Conservation (phyloP, 805 yeast species). For the Candida argentea region DNA sequence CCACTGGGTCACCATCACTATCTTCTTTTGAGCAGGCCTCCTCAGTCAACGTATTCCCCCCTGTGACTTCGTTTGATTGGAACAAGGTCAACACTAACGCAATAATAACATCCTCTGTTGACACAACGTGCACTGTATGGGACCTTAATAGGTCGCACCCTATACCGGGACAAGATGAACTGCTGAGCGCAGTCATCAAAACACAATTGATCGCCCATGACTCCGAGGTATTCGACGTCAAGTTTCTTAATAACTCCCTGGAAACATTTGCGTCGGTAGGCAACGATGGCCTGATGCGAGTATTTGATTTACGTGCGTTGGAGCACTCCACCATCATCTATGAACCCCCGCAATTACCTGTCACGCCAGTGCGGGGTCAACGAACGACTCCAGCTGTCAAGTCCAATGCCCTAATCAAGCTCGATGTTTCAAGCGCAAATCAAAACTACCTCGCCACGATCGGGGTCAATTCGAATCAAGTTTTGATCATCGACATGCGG, state of each 20-base stretch:
- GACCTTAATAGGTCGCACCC: conserved; percentile 41
- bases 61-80: conserved; percentile 94
- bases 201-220: conserved; percentile 97
- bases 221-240: conserved; percentile 87
- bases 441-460: conserved; percentile 78
- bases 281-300: conserved; percentile 88
- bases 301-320: conserved; percentile 78
- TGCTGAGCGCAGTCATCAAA: conserved; percentile 50
- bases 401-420: conserved; percentile 55
- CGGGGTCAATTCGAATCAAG: conserved; percentile 56
- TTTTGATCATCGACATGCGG: conserved; percentile 72
- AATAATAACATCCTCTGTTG: conserved; percentile 79
- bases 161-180: conserved; percentile 12
- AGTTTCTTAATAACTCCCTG: conserved; percentile 64
- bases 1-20: conserved; percentile 5
- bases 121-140: conserved; percentile 97
- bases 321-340: conserved; percentile 94
- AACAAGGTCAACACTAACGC: conserved; percentile 57
- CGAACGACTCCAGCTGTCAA: conserved; percentile 9
- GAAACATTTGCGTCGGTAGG: conserved; percentile 87
- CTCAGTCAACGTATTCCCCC: conserved; percentile 53
- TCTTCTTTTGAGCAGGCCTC: too few relatives aligned
- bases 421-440: conserved; percentile 73
- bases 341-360: conserved; percentile 41
- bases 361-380: conserved; percentile 1